phyloP scores from a whole-genome alignment of 148 eudicot genomes.

The Fallopia convolvulus region DNA sequence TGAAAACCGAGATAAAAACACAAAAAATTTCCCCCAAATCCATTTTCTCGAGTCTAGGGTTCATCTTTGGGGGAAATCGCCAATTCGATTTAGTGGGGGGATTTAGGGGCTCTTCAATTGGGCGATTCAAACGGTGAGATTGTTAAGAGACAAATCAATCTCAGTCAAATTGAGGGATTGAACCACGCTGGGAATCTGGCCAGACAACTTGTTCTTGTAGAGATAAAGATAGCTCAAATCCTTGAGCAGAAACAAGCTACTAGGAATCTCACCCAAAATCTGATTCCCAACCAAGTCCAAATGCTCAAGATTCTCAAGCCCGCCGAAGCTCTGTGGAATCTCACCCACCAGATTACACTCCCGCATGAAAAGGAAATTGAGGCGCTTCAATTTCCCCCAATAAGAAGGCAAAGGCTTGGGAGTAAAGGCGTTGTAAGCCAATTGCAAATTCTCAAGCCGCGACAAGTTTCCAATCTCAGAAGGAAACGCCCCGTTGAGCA shows the following conservation, averaged over 20 bases:
- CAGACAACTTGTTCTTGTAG: constrained; percentile 38
- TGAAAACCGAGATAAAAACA: no score
- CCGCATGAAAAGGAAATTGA: constrained; percentile 26
- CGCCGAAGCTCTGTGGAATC: constrained; percentile 49
- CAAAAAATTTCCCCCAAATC: no score
- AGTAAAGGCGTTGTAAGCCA: constrained; percentile 29
- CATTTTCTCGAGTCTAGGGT: no score
- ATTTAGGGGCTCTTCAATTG: no score
- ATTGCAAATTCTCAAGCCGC: constrained; percentile 31
- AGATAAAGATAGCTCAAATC: constrained; percentile 30
- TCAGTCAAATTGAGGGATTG: constrained; percentile 23
- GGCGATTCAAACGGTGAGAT: no score
- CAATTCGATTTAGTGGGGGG: no score
- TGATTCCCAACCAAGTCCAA: constrained; percentile 44
- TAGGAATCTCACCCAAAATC: constrained; percentile 50
- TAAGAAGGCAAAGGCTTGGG: constrained; percentile 35
- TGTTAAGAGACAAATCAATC: constrained; percentile 58
- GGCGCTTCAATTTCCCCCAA: constrained; percentile 42
- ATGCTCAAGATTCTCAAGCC: constrained; percentile 21
- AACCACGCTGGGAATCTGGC: constrained; percentile 46
- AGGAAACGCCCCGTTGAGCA: constrained; percentile 56
- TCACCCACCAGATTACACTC: constrained; percentile 32
- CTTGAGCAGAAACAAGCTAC: constrained; percentile 26
- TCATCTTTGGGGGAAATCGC: no score
- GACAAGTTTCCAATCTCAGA: constrained; percentile 22